Base-by-base conservation (phyloP, 2,329 filamentous ascomycete species). In the Beauveria sp. region DNA sequence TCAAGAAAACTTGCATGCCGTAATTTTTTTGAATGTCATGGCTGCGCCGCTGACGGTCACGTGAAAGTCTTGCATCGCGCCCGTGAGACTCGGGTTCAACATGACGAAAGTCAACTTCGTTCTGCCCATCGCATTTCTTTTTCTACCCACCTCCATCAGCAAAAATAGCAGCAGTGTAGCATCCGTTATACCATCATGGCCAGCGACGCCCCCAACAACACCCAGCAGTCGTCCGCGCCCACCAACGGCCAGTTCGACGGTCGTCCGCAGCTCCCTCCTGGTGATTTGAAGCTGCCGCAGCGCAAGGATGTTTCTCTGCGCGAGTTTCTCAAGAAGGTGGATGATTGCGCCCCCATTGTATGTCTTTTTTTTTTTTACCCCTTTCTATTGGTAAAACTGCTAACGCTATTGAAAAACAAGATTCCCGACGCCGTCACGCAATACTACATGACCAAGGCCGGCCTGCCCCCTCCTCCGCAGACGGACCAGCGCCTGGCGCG, bases 351-450 rank as follows among this genome's bases (percentile, higher is more conserved):
- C 95, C 95, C 95, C 12, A 96, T 99, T 70, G 93, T 97, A 83
- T 66, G 89, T 78, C 52, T 59, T n/a, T 28, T 45, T n/a, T 28
- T 45, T 42, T 20, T 38, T 22, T 22, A 22, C 20, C 20, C 20
- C 20, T 28, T 38, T 55, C 43, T 53, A 7, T 58, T 56, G 49
- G 10, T n/a, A n/a, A 43, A 7, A 22, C 2, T 38, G 26, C n/a
- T 24, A 30, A 56, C 22, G 16, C 12, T 4, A 38, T 38, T 14
- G 16, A 26, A 18, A 20, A 18, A 54, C 53, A 28, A 96, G 91
- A 98, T 99, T 68, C 95, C 95, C 51, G 95, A 99, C 72, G 95
- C 95, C 22, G 95, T 99, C 24, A 98, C 93, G 65, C 88, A 96
- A 74, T 97, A 98, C 81, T 99, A 99, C 78, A 90, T 99, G 78